These are phyloP conservation scores for Macroventuria anomochaeta DNA, from an alignment of 2,329 filamentous ascomycete species.

Conservation along the genomic window DNA sequence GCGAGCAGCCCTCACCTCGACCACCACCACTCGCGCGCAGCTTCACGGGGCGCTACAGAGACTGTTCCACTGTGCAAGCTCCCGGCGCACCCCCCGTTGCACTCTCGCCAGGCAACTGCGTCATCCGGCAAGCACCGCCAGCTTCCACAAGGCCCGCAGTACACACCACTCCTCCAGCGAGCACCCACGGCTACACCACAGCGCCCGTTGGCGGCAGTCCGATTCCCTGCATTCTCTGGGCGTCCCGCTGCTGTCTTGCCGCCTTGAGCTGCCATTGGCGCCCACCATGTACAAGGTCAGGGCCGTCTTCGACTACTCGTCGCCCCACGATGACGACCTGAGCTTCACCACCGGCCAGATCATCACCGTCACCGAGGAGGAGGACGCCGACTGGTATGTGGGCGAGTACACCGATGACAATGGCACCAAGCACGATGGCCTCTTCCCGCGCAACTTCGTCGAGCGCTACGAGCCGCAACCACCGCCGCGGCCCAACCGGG, in stretches of 20 bases:
- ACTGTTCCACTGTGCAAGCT: constrained; percentile 10
- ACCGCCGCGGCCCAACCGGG: constrained; percentile 81
- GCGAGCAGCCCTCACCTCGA: constrained; percentile 19
- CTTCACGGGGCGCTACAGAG: constrained; percentile 21
- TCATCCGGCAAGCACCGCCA: constrained; percentile 11
- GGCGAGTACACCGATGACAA: constrained; percentile 82
- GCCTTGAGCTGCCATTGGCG: constrained; percentile 6
- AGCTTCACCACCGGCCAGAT: constrained; percentile 84
- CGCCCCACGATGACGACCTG: constrained; percentile 92
- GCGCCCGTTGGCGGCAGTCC: background rate
- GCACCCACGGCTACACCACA: background rate
- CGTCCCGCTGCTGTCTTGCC: constrained; percentile 7
- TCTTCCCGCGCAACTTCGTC: constrained; percentile 97
- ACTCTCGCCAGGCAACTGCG: background rate
- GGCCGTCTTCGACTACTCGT: constrained; percentile 92
- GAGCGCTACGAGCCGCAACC: constrained; percentile 92
- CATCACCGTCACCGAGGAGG: constrained; percentile 90
- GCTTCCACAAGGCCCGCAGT: constrained; percentile 6
- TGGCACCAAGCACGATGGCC: constrained; percentile 78
- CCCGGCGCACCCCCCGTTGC: background rate
- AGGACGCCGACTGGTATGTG: constrained; percentile 92
- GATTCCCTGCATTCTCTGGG: background rate
- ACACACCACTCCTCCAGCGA: background rate
- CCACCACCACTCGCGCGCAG: constrained; percentile 15
- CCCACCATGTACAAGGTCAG: constrained; percentile 80